phyloP scores from a whole-genome alignment of 768 basidiomycete genomes.

The Mycena galericulata region DNA sequence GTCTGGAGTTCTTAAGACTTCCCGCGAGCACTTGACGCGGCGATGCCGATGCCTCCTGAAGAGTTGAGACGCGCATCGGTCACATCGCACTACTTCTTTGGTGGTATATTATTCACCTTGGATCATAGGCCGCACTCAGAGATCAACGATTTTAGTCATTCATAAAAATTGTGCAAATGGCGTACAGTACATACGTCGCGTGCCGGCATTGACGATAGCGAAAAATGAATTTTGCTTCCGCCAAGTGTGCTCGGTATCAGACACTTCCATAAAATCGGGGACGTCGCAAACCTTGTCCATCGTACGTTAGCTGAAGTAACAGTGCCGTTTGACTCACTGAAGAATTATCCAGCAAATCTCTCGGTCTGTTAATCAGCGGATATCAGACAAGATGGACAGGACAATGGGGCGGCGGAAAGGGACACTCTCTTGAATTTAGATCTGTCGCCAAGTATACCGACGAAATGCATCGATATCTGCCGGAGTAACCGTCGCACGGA shows the following conservation, averaged over 20 bases:
- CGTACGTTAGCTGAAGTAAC: constrained; percentile 9
- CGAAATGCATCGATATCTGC: no score
- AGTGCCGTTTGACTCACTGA: constrained; percentile 48
- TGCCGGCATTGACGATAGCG: constrained; percentile 79
- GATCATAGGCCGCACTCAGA: constrained; percentile 68
- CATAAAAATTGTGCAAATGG: constrained; percentile 30
- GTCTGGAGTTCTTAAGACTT: constrained; percentile 72
- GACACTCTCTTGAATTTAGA: background rate
- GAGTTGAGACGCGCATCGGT: constrained; percentile 1
- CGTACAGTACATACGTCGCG: constrained; percentile 73
- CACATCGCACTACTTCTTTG: constrained; percentile 67
- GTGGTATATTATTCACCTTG: constrained; percentile 67
- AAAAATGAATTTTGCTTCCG: constrained; percentile 70
- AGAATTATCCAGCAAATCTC: constrained; percentile 77
- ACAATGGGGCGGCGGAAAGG: background rate
- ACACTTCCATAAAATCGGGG: constrained; percentile 60
- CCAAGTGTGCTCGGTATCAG: constrained; percentile 57
- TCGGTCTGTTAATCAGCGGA: constrained; percentile 24
- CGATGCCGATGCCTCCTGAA: constrained; percentile 57
- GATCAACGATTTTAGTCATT: background rate
- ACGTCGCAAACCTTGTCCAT: constrained; percentile 65
- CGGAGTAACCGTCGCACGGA: background rate
- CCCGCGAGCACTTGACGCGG: constrained; percentile 78
- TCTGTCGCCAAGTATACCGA: constrained; percentile 5
- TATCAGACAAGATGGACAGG: background rate